Evolutionary conservation across 2,329 filamentous ascomycete species (phyloP).

Genomic region (Sclerotinia minor): DNA sequence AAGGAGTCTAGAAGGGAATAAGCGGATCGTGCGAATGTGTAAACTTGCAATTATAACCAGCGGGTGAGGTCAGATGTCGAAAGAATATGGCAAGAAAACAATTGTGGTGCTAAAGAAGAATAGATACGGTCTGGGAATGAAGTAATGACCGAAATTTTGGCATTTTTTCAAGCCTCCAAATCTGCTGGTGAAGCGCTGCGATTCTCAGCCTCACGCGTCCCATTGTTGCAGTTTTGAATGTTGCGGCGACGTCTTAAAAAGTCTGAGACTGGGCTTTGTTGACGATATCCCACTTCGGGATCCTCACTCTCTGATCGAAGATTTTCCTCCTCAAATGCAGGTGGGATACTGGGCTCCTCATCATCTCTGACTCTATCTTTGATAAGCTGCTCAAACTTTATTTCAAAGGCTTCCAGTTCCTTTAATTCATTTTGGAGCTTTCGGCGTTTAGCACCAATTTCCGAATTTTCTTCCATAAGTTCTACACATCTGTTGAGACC

Average conservation of each 20-base stretch:
- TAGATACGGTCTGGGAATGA: background rate
- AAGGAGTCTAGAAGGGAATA: background rate
- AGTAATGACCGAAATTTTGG: background rate
- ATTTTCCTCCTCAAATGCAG: background rate
- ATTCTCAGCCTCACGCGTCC: background rate
- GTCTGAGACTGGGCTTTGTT: background rate
- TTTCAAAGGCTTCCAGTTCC: background rate
- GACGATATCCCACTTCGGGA: background rate
- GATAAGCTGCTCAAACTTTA: background rate
- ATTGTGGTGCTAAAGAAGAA: background rate
- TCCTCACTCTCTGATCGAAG: background rate
- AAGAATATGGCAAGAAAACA: background rate
- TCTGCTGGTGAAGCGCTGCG: background rate
- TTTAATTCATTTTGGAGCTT: background rate
- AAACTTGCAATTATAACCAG: background rate
- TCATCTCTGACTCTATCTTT: background rate
- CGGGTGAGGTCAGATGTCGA: background rate
- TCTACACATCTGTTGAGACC: background rate
- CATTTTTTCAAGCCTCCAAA: no score
- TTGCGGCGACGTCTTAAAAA: background rate
- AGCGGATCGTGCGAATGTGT: background rate
- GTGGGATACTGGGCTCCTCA: background rate
- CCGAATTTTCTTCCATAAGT: slow-evolving; percentile 6
- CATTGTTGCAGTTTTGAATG: rapidly evolving
- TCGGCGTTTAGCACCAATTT: background rate